Evolutionary conservation across 345 rosid genomes (phyloP), one percentile per base, ranked within the genome.

Genomic region (Litchi chinensis): DNA sequence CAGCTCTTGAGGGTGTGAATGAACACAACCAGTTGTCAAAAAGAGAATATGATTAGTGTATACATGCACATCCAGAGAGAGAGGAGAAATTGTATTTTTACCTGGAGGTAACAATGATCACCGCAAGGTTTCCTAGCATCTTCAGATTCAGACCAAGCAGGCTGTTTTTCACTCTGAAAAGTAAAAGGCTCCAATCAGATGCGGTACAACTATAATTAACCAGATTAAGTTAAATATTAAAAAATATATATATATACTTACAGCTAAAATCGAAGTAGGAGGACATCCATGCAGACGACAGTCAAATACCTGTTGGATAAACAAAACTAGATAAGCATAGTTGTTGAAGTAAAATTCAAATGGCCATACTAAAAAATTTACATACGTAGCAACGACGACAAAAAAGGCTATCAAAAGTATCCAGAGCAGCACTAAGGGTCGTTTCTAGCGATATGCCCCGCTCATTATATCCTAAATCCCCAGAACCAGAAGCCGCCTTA

Each of bases 221-320:
- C 12, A 24, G 7, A 68, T 46, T 57, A 43, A 60, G 70, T 46
- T 43, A 0, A 0, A 0, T 26, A 0, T 26, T 26, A 46, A 46
- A 7, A 46, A 6, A 56, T 69, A 46, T 63, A 71, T 10, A 6
- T 32, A 7, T 2, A 46, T 68, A 83, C 98, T 94, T 87, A 96
- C 99, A 76, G 97, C 93, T 82, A 79, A 81, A 65, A 93, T 88
- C 84, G 93, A 68, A 80, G 91, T 84, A 85, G 94, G 98, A 40
- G 99, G 93, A 82, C 99, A 93, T 76, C 98, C 99, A 90, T 96
- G 99, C 75, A 96, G 91, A 82, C 95, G 97, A 80, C 98, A 96
- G 85, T 96, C 99, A 90, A 96, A 96, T 64, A 94, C 86, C 99
- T 96, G 94, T 84, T 82, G 66, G 68, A 76, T 54, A 80, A 52